These are phyloP conservation scores for Boletus calvinii DNA, from an alignment of 1,284 basidiomycete genomes.

Conservation along the genomic window DNA sequence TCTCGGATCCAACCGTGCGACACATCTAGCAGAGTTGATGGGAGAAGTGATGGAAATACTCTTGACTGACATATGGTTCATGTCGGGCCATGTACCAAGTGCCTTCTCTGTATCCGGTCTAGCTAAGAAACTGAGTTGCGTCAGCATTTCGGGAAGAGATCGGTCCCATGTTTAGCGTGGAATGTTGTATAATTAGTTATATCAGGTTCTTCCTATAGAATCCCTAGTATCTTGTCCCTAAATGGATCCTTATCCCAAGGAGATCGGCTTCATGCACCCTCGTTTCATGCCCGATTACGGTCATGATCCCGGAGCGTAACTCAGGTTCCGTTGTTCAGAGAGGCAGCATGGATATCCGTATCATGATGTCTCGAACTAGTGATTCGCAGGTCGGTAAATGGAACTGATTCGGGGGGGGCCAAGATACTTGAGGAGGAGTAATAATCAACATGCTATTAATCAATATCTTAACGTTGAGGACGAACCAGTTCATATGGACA, in stretches of 20 bases:
- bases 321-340: background rate
- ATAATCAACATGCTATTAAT: background rate
- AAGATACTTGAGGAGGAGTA: background rate
- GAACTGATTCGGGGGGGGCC: background rate
- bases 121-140: background rate
- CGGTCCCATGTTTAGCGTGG: background rate
- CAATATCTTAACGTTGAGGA: background rate
- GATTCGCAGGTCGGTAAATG: background rate
- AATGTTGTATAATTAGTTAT: slow-evolving; percentile 5
- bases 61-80: background rate
- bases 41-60: slow-evolving; percentile 11
- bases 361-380: background rate
- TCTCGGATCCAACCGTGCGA: slow-evolving; percentile 35
- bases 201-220: slow-evolving; percentile 2
- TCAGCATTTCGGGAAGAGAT: slow-evolving; percentile 1
- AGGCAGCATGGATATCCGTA: background rate
- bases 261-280: background rate
- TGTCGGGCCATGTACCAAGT: background rate
- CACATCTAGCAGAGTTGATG: slow-evolving; percentile 15
- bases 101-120: background rate
- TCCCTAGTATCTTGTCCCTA: background rate
- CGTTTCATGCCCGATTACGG: background rate
- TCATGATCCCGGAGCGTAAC: background rate
- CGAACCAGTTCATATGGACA: slow-evolving; percentile 5
- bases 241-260: background rate